Conservation (phyloP, 2,329 filamentous ascomycete genomes). For the Colletotrichum sublineola region DNA sequence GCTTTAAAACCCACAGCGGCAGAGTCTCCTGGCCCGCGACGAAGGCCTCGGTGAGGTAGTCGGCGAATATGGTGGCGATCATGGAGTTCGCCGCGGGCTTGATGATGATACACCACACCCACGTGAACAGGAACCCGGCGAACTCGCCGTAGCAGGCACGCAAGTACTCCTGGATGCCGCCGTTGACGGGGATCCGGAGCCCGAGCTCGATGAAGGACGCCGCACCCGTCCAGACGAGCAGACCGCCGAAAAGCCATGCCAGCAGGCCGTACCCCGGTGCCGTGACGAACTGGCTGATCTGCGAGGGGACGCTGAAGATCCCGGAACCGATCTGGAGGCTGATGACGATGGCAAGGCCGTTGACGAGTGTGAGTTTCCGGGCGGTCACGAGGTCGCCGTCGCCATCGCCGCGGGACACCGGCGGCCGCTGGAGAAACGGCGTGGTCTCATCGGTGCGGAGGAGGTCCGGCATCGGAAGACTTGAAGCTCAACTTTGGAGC, state of each 20-base stretch:
- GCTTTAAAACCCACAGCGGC: conserved; percentile 50
- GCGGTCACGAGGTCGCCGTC: conserved; percentile 18
- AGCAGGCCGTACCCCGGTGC: conserved; percentile 57
- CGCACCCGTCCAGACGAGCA: conserved; percentile 62
- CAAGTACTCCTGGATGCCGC: conserved; percentile 61
- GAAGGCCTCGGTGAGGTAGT: conserved; percentile 54
- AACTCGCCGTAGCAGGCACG: conserved; percentile 57
- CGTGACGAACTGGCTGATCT: conserved; percentile 57
- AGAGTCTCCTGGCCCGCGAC: conserved; percentile 44
- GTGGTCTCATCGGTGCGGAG: conserved; percentile 35
- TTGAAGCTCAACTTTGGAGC: conserved; percentile 14
- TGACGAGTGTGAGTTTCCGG: conserved; percentile 45
- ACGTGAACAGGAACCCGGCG: conserved; percentile 58
- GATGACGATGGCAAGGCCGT: conserved; percentile 59
- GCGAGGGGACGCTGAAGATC: conserved; percentile 60
- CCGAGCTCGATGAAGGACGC: conserved; percentile 62
- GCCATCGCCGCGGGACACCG: conserved; percentile 7
- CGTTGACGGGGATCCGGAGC: conserved; percentile 58
- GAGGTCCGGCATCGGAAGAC: conserved; percentile 32
- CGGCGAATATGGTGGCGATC: conserved; percentile 58
- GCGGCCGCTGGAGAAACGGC: conserved; percentile 38
- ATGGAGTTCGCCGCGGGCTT: conserved; percentile 60
- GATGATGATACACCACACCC: conserved; percentile 58
- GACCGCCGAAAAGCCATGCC: conserved; percentile 58
- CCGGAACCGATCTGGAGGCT: conserved; percentile 62